These are phyloP conservation scores for Purpureocillium takamizusanense DNA, from an alignment of 2,329 filamentous ascomycete genomes.

Conservation along the genomic window DNA sequence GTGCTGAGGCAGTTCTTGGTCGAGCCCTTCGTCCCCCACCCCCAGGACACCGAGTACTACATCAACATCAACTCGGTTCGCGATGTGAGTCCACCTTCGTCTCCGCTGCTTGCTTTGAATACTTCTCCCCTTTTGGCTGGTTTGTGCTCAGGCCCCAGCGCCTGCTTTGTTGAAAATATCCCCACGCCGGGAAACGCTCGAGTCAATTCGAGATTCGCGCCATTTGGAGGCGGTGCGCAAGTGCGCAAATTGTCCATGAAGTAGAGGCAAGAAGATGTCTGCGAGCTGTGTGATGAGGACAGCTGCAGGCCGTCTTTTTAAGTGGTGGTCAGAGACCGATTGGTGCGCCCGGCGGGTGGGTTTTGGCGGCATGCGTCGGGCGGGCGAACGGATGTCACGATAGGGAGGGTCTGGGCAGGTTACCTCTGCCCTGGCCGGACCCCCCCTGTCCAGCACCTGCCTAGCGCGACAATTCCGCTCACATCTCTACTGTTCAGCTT, in stretches of 20 bases:
- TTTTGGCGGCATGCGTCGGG: slow-evolving; percentile 4
- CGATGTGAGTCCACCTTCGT: slow-evolving; percentile 64
- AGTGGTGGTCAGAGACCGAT: slow-evolving; percentile 3
- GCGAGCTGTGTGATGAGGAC: neutral
- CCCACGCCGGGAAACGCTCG: too few relatives aligned
- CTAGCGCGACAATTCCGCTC: neutral
- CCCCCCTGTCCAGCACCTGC: neutral
- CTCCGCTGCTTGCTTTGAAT: slow-evolving; percentile 14
- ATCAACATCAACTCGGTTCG: slow-evolving; percentile 99
- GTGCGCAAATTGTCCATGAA: neutral
- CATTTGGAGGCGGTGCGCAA: too few relatives aligned
- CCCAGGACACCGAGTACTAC: slow-evolving; percentile 95
- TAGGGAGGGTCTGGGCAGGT: slow-evolving; percentile 16
- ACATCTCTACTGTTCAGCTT: too few relatives aligned
- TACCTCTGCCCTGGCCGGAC: neutral
- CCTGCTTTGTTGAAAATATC: too few relatives aligned
- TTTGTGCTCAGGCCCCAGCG: neutral
- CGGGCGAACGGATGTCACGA: slow-evolving; percentile 31
- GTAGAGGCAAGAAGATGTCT: neutral
- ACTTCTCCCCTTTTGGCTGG: too few relatives aligned
- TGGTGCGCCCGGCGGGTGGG: slow-evolving; percentile 2
- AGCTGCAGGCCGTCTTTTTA: slow-evolving; percentile 7
- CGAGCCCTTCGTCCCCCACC: slow-evolving; percentile 96
- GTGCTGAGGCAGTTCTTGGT: slow-evolving; percentile 91
- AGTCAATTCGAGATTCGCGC: too few relatives aligned